Evolutionary conservation across 2,329 filamentous ascomycete genomes (phyloP).

Genomic region (Trichophyton verrucosum): DNA sequence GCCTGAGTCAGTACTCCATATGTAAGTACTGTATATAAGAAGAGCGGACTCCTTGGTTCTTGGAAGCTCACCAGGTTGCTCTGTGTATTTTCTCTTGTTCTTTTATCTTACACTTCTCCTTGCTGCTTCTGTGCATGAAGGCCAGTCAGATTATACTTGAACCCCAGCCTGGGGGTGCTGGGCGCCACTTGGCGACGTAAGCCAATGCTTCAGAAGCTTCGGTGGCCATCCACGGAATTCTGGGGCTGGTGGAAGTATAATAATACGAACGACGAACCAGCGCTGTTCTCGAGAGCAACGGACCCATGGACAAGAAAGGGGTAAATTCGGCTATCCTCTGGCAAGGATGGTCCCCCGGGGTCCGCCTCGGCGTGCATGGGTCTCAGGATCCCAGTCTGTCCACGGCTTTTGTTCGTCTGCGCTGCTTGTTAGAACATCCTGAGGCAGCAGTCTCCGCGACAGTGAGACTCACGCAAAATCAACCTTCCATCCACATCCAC

Average conservation of each 20-base stretch:
- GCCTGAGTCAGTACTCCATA: neutral
- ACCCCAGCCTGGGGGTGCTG: neutral
- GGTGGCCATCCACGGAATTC: neutral
- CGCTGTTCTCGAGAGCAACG: neutral
- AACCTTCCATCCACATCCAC: neutral
- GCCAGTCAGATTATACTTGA: neutral
- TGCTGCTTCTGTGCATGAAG: neutral
- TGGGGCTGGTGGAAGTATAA: neutral
- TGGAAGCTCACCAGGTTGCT: constrained; percentile 1
- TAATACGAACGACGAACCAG: constrained; percentile 2
- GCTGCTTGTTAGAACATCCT: neutral
- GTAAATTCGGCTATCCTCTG: constrained; percentile 1
- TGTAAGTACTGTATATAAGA: neutral
- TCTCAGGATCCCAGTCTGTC: neutral
- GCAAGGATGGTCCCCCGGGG: neutral
- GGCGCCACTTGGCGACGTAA: constrained; percentile 1
- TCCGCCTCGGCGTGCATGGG: neutral
- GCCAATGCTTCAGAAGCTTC: neutral
- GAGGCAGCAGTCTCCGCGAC: neutral
- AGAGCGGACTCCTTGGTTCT: neutral
- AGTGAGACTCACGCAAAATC: neutral
- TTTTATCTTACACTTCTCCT: neutral
- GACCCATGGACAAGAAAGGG: neutral
- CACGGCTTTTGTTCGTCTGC: neutral
- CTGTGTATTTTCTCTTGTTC: neutral